Evolutionary conservation across 2,329 filamentous ascomycete species (phyloP).

Genomic region (Sporothrix luriei): DNA sequence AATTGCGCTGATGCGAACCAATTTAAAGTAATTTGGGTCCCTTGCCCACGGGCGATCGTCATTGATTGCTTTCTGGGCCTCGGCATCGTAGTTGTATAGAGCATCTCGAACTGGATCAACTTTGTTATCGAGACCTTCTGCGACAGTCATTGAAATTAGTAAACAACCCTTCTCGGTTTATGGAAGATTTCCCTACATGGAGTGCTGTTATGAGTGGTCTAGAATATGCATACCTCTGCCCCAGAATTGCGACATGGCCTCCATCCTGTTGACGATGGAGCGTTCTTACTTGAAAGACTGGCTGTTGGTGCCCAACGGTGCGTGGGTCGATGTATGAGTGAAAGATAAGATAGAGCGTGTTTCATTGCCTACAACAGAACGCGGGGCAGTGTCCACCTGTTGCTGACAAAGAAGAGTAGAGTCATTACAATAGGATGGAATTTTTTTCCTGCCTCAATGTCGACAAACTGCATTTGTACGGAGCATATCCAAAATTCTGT

Average conservation of each 20-base stretch:
- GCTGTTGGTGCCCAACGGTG: not conserved
- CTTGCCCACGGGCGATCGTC: slow-evolving; percentile 71
- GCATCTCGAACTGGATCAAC: slow-evolving; percentile 86
- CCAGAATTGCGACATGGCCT: slow-evolving; percentile 62
- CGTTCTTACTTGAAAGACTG: not conserved
- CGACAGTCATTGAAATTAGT: not conserved
- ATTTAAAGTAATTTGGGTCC: slow-evolving; percentile 86
- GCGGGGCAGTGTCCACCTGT: not conserved
- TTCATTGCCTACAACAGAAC: not conserved
- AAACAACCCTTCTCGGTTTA: not conserved
- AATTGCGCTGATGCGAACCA: slow-evolving; percentile 88
- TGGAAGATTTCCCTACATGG: not conserved
- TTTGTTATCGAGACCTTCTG: slow-evolving; percentile 81
- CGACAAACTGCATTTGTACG: not conserved
- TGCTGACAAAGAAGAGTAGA: not conserved
- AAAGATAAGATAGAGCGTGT: slow-evolving; percentile 16
- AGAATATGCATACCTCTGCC: slow-evolving; percentile 46
- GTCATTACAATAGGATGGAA: not conserved
- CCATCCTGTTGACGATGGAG: slow-evolving; percentile 46
- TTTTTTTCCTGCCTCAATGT: not conserved
- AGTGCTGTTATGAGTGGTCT: not conserved
- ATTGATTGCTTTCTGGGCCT: slow-evolving; percentile 67
- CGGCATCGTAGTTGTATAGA: slow-evolving; percentile 79
- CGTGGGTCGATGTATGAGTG: not conserved
- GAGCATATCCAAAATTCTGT: not conserved